A percentile compares a stretch with the other conserved stretches of the same genome.
These are phyloP conservation scores for Globisporangium echinulatum DNA, from an alignment of 352 stramenopile species.

Conservation along the genomic window DNA sequence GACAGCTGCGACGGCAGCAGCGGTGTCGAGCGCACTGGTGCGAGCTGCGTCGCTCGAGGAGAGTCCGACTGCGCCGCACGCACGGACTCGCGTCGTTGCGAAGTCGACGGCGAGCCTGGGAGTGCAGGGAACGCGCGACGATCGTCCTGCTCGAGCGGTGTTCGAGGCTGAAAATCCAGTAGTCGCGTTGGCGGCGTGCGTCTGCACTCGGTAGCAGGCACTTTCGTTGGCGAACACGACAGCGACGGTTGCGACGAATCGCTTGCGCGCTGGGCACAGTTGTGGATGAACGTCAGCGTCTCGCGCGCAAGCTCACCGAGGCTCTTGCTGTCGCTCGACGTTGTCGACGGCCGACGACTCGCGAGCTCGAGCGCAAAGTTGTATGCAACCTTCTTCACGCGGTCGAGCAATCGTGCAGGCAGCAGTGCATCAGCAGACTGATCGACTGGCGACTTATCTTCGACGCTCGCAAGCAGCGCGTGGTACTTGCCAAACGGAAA, in stretches of 20 bases:
- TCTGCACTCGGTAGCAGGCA: not conserved
- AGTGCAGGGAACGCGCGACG: conserved; percentile 3
- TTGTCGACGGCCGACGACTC: conserved; percentile 12
- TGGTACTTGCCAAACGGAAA: conserved; percentile 65
- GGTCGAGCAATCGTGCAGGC: conserved; percentile 29
- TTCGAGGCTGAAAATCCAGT: not conserved
- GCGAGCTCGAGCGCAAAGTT: conserved; percentile 55
- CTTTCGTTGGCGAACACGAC: not conserved
- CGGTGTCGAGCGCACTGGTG: conserved; percentile 5
- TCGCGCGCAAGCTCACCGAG: conserved; percentile 58
- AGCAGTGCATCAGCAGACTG: too few species aligned
- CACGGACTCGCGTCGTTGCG: not conserved
- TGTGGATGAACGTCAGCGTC: conserved; percentile 46
- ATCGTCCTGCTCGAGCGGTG: not conserved
- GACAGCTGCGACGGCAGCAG: conserved; percentile 4
- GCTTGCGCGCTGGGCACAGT: conserved; percentile 10
- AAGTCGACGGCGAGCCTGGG: not conserved
- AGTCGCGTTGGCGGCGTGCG: not conserved
- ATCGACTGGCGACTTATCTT: conserved; percentile 7
- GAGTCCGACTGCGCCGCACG: not conserved
- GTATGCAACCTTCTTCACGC: conserved; percentile 49
- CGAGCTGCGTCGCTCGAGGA: conserved; percentile 1
- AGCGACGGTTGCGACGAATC: not conserved
- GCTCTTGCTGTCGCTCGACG: conserved; percentile 33
- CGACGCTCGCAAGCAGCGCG: conserved; percentile 16